Percentiles rank a stretch among this genome's conserved stretches.
These are phyloP conservation scores for Ottelia alismoides DNA, from an alignment of 106 monocot genomes.

Conservation along the genomic window DNA sequence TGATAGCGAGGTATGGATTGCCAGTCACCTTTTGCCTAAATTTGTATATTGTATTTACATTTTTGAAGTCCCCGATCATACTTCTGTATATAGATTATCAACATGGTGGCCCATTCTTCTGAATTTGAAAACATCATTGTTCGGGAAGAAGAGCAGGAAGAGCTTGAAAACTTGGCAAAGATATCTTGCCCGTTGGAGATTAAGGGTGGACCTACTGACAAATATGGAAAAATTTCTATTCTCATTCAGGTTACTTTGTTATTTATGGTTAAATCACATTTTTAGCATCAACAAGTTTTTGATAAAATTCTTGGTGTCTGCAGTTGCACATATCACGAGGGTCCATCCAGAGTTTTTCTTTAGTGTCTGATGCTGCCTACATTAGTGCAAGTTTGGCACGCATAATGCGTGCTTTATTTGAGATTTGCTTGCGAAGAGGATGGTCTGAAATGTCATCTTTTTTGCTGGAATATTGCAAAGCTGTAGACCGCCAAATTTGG, in stretches of 20 bases:
- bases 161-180: slow-evolving; percentile 56
- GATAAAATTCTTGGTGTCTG: slow-evolving; percentile 5
- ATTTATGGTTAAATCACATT: no score
- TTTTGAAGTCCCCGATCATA: no score
- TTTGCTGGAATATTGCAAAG: slow-evolving; percentile 87
- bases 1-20: slow-evolving; percentile 85
- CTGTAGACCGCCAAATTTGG: slow-evolving; percentile 93
- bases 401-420: slow-evolving; percentile 93
- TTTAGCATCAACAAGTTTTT: no score
- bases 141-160: slow-evolving; percentile 93
- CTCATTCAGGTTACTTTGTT: slow-evolving; percentile 63
- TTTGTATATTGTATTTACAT: no score
- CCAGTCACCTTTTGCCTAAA: no score
- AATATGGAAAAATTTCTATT: slow-evolving; percentile 88
- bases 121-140: slow-evolving; percentile 92
- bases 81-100: slow-evolving; percentile 50
- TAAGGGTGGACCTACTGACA: slow-evolving; percentile 76
- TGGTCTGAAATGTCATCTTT: slow-evolving; percentile 85
- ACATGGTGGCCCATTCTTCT: slow-evolving; percentile 95
- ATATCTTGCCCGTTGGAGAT: slow-evolving; percentile 62
- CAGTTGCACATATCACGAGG: slow-evolving; percentile 86
- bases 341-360: slow-evolving; percentile 81
- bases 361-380: slow-evolving; percentile 86
- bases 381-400: slow-evolving; percentile 94
- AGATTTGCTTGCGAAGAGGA: slow-evolving; percentile 85